Evolutionary conservation across 768 basidiomycete genomes (phyloP).

Genomic region (Phylloporus sp.): DNA sequence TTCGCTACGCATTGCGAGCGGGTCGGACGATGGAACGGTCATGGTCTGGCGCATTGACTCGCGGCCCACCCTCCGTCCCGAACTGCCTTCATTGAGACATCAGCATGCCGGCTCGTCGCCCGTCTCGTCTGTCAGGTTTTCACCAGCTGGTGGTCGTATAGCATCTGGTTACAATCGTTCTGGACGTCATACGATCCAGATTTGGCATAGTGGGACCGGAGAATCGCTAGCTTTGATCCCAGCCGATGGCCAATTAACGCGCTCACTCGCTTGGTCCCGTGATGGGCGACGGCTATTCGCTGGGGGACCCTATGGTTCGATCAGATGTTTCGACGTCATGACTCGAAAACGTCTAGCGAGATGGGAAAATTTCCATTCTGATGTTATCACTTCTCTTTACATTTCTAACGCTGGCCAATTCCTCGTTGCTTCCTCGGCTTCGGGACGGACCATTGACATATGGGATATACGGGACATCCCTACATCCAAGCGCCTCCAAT

Average conservation of each 20-base stretch:
- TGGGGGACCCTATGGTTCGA: conserved; percentile 4
- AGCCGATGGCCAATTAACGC: neutral
- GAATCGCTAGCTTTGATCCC: conserved; percentile 3
- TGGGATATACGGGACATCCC: too few relatives aligned
- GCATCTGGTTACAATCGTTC: conserved; percentile 5
- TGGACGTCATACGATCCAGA: neutral
- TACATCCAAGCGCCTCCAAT: too few relatives aligned
- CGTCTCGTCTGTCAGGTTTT: conserved; percentile 7
- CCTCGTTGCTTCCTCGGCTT: conserved; percentile 6
- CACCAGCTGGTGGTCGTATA: conserved; percentile 1
- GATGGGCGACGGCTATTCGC: conserved; percentile 8
- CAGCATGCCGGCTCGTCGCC: neutral
- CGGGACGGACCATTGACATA: conserved; percentile 1
- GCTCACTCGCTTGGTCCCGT: conserved; percentile 5
- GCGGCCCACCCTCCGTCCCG: too few relatives aligned
- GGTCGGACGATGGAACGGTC: conserved; percentile 3
- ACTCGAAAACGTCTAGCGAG: neutral
- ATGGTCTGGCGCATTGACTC: neutral
- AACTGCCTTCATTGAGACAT: conserved; percentile 1
- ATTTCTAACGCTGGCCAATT: conserved; percentile 1
- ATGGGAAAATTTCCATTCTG: neutral
- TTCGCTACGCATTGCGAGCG: neutral
- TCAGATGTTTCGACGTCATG: neutral
- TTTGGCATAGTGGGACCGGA: conserved; percentile 9
- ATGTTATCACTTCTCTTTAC: conserved; percentile 5